Base-by-base conservation (phyloP, 305 asterid genomes). In the Fraxinus baroniana region DNA sequence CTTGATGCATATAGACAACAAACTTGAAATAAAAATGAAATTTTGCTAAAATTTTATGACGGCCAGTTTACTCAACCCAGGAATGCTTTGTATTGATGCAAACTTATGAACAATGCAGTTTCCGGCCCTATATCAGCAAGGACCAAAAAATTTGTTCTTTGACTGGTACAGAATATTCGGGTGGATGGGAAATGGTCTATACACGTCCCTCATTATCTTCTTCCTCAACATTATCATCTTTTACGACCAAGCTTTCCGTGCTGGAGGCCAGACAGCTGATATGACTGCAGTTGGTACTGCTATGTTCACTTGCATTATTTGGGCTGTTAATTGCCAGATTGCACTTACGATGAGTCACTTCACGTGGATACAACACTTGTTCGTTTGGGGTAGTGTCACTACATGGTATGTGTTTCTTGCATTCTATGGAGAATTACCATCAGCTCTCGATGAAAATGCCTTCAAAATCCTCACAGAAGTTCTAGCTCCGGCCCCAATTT, bases 291-390 rank as follows among this genome's bases (percentile, higher is more conserved):
- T 92, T 0, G 97, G 97, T 37, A 86, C 93, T 1, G 81, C 90
- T 20, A 91, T 92, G 94, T 92, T 89, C 87, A 92, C 94, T 1
- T 83, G 93, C 87, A 81, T 91, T 28, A 87, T 92, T 18, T 92
- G 97, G 94, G 93, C 91, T 3, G 97, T 92, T 75, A 92, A 91
- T 77, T 87, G 91, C 86, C 96, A 92, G 84, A 92, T 92, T 10
- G 94, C 91, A 2, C 83, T 92, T 36, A 84, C 93, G 1, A 90
- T 92, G 87, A 86, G 89, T 87, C 93, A 92, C 85, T 92, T 88
- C 86, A 92, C 96, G 1, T 91, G 90, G 88, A 87, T 91, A 79
- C 96, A 92, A 41, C 96, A 92, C 88, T 17, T 92, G 13, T 85
- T 92, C 13, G 85, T 92, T 8, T 92, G 96, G 96, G 94, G 94